Evolutionary conservation across 1,284 basidiomycete genomes (phyloP), one percentile per base, ranked within the genome.

Genomic region (Inonotus obliquus): DNA sequence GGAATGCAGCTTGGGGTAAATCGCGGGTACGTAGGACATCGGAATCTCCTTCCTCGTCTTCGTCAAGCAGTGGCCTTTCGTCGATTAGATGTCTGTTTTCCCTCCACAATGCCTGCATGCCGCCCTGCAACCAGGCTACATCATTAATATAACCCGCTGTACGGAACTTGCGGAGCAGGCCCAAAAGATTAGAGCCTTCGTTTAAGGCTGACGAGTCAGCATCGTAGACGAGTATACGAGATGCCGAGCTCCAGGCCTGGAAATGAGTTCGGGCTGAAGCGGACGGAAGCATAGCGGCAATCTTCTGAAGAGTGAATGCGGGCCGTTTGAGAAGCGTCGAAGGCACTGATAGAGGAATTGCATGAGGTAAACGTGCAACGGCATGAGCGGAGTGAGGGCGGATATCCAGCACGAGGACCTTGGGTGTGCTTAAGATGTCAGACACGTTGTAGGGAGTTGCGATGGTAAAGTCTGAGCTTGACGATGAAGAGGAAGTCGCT

Each of bases 281-380:
- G 0, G 85, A 83, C 2, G 86, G 81, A 17, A 96, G 81, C 87
- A 94, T 94, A 27, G 84, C 83, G 1, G 82, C 75, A 11, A 96
- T 80, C 49, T 86, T 87, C 37, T 84, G 77, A 9, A 95, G 80
- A 27, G 88, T 87, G 75, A 93, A 96, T 5, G 86, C 80, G 0
- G 92, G 92, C 0, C 94, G 86, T 65, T 94, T 94, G 69, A 99
- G 87, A 27, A 98, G 85, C 0, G 96, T 98, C 3, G 94, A 95
- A 0, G 96, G 96, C 4, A 97, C 91, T 52, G 92, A 93, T 61
- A 98, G 83, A 47, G 93, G 94, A 65, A 97, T 79, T n/a, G 95
- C 89, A 47, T 76, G 69, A 32, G 81, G 81, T 32, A 96, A 67
- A 56, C 93, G 87, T 11, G 86, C 86, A 14, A 79, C 71, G 1